Conservation (phyloP, 352 stramenopile genomes). For the Pythium oligandrum region DNA sequence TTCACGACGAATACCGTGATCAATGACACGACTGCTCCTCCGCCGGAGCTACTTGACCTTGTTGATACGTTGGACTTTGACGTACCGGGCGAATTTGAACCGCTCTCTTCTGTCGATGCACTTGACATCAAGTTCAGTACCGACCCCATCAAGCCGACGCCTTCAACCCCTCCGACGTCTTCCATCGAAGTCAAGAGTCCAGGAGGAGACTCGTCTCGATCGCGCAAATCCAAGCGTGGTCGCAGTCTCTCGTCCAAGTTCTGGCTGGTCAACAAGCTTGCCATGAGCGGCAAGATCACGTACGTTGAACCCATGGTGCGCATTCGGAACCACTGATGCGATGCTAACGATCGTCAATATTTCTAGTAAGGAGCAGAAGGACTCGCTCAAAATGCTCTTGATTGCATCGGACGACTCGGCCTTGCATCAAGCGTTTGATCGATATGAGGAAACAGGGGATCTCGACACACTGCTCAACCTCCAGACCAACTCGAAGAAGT, state of each 20-base stretch:
- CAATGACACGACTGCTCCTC: conserved; percentile 35
- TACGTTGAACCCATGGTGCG: conserved; percentile 11
- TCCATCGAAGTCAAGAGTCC: conserved; percentile 15
- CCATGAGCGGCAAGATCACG: conserved; percentile 72
- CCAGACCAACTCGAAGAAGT: conserved; percentile 58
- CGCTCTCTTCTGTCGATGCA: conserved; percentile 8
- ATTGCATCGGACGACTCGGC: conserved; percentile 69
- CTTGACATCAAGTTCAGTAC: conserved; percentile 14
- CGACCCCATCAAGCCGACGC: conserved; percentile 12
- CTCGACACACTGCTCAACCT: conserved; percentile 67
- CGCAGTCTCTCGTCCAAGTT: conserved; percentile 83
- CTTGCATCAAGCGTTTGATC: conserved; percentile 68
- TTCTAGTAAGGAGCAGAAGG: conserved; percentile 68
- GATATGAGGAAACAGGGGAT: conserved; percentile 77
- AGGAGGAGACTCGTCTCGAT: conserved; percentile 12
- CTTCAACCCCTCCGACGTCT: conserved; percentile 12
- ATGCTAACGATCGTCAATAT: not conserved
- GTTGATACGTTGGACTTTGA: conserved; percentile 68
- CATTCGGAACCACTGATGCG: too few species aligned
- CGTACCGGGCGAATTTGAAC: conserved; percentile 35
- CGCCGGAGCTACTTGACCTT: conserved; percentile 61
- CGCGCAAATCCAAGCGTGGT: conserved; percentile 58
- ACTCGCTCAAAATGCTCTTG: conserved; percentile 77
- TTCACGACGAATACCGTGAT: conserved; percentile 27
- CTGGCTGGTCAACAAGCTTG: conserved; percentile 82